phyloP scores from a whole-genome alignment of 2,329 filamentous ascomycete species.

The Ceratocystis cacaofunesta region DNA sequence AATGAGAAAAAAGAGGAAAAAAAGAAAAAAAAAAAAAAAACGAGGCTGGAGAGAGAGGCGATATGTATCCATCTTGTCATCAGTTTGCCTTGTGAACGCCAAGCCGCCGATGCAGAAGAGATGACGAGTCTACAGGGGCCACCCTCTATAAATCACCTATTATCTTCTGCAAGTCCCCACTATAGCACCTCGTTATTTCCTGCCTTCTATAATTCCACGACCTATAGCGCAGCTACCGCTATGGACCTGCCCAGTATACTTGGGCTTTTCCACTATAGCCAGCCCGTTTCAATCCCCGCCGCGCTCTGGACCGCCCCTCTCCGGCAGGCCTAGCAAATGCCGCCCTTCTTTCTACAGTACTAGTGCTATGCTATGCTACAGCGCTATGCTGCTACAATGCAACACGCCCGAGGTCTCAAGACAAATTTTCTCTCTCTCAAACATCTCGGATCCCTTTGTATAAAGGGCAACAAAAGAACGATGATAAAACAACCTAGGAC shows the following conservation, averaged over 20 bases:
- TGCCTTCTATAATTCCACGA: not conserved
- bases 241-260: not conserved
- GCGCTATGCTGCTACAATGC: not conserved
- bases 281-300: no score
- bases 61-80: not conserved
- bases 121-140: not conserved
- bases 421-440: not conserved
- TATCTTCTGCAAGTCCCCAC: not conserved
- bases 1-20: not conserved
- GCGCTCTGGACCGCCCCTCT: not conserved
- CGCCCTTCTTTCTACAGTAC: not conserved
- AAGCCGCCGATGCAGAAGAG: no score
- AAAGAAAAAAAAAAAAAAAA: not conserved
- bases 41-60: not conserved
- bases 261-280: not conserved
- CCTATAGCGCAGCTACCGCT: not conserved
- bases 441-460: not conserved
- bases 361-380: no score
- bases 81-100: no score
- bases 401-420: not conserved
- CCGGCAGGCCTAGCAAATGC: not conserved
- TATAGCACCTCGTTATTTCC: not conserved
- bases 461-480: not conserved
- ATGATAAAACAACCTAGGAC: not conserved
- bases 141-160: not conserved